phyloP scores from a whole-genome alignment of 371 early-diverging fungal genomes.

The Mucor sp. region DNA sequence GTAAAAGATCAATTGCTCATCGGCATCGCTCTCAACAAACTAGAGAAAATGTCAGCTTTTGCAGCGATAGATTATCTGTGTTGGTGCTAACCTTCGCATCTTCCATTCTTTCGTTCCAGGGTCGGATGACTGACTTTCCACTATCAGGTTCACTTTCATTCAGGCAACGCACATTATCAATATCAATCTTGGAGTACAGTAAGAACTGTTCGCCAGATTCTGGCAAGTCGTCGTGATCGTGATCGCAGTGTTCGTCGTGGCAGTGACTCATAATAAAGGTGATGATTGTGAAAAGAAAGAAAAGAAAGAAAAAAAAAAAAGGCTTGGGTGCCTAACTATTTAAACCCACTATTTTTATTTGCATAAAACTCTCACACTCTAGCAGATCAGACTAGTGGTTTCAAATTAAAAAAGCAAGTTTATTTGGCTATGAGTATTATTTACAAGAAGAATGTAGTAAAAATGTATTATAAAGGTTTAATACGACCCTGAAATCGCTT shows the following conservation, averaged over 20 bases:
- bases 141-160: conserved; percentile 77
- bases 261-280: conserved; percentile 19
- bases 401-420: neutral
- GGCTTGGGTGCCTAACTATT: neutral
- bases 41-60: conserved; percentile 19
- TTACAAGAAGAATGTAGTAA: neutral
- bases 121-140: conserved; percentile 81
- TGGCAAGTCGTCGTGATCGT: conserved; percentile 73
- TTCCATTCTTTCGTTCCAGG: conserved; percentile 83
- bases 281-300: neutral
- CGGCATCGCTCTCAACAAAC: conserved; percentile 85
- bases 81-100: conserved; percentile 52
- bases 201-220: conserved; percentile 75
- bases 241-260: conserved; percentile 70
- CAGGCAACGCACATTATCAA: conserved; percentile 77
- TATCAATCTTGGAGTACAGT: conserved; percentile 80
- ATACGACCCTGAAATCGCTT: conserved; percentile 16
- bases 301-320: neutral
- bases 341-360: neutral
- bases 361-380: neutral
- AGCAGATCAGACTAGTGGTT: neutral
- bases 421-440: neutral
- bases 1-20: conserved; percentile 86
- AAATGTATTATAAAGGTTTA: conserved; percentile 28
- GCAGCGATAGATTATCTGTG: neutral